Conservation (phyloP, 2,329 filamentous ascomycete species). For the Neurospora crassa region DNA sequence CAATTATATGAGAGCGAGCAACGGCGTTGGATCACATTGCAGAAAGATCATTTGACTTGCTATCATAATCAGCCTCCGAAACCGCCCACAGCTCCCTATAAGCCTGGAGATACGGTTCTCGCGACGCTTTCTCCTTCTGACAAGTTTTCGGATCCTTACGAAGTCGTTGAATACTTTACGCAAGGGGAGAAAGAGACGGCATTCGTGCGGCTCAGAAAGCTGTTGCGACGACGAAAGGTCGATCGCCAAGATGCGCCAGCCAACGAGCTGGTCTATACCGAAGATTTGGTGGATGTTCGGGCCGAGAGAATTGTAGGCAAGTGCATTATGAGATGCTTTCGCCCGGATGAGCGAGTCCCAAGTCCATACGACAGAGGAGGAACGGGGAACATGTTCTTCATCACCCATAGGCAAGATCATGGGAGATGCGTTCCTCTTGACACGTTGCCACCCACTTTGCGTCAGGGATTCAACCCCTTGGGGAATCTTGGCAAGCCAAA, state of each 20-base stretch:
- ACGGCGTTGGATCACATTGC: conserved; percentile 52
- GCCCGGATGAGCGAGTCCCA: conserved; percentile 34
- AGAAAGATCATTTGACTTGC: conserved; percentile 46
- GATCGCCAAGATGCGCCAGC: conserved; percentile 26
- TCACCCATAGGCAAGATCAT: conserved; percentile 33
- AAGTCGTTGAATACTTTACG: conserved; percentile 36
- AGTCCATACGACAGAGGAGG: conserved; percentile 58
- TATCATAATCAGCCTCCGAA: conserved; percentile 21
- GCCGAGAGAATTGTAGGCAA: conserved; percentile 36
- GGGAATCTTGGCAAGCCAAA: conserved; percentile 20
- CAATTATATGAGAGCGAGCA: conserved; percentile 56
- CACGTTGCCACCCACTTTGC: conserved; percentile 27
- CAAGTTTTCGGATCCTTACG: conserved; percentile 47
- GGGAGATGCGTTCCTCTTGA: conserved; percentile 26
- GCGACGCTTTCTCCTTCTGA: conserved; percentile 22
- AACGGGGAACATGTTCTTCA: conserved; percentile 55
- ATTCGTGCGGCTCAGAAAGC: conserved; percentile 36
- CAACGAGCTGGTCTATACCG: conserved; percentile 53
- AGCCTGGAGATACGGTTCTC: conserved; percentile 52
- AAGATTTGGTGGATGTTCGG: conserved; percentile 30
- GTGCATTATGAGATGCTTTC: conserved; percentile 53
- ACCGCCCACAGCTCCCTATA: conserved; percentile 6
- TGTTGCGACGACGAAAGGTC: conserved; percentile 39
- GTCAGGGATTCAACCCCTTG: conserved; percentile 46
- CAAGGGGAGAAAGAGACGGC: conserved; percentile 10